Base-by-base conservation (phyloP, 1,284 basidiomycete genomes). In the Ustilago lituana region DNA sequence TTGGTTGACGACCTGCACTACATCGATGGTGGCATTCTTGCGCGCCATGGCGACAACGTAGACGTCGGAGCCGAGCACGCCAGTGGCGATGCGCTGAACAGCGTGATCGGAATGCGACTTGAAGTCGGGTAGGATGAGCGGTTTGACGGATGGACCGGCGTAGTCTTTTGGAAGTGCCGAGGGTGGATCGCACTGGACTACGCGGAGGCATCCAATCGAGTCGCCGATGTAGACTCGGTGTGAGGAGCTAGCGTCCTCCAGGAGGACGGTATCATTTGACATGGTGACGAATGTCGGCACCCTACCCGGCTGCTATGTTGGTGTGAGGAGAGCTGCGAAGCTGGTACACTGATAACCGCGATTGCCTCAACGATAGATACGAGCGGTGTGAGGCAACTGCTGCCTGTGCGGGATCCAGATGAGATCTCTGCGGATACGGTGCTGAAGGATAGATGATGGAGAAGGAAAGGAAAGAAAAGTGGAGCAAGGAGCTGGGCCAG, bases 11-110 rank as follows among this genome's bases (percentile, higher is more conserved):
- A 67, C 44, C 11, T 66, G 64, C 0, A 76, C 64, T 11, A 77
- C 48, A 37, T 77, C 76, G 40, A 77, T 67, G 37, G 64, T 70
- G 20, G 61, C 73, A 33, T 76, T 68, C 47, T 63, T 70, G 12
- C 76, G 55, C 7, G 76, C 76, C 36, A 77, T 52, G 12, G 76
- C 74, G 15, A 77, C 57, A 8, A 74, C 61, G 14, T 57, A 74
- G 20, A 47, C 33, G 6, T 32, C 17, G 5, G 27, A 45, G n/a
- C 33, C 47, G 4, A 74, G 63, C 10, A 54, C 40, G n/a, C 73
- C 73, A 2, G 39, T 49, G 11, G 73, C 69, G 20, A 74, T 51
- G 11, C 62, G 58, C 41, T 71, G 67, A 1, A 74, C 69, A 2
- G 56, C 68, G 45, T 69, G 59, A 20, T 63, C 52, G 14, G 66